Evolutionary conservation across 2,329 filamentous ascomycete genomes (phyloP).

Genomic region (Rutstroemia sp.): DNA sequence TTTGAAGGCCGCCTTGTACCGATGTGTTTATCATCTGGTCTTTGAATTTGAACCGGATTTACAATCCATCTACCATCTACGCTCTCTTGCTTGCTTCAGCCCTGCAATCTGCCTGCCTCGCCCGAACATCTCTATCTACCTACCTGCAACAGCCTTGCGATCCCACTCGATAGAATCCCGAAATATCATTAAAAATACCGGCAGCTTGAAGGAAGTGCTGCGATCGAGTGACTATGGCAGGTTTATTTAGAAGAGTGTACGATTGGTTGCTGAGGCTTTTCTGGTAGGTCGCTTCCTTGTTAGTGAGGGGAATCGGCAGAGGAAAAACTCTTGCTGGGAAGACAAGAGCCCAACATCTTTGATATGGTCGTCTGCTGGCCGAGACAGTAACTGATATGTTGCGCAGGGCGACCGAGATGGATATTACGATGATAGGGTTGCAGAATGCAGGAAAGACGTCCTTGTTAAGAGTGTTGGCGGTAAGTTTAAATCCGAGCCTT

Average conservation of each 20-base stretch:
- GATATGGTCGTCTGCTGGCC: neutral
- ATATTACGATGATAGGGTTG: slow-evolving; percentile 97
- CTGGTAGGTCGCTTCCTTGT: slow-evolving; percentile 58
- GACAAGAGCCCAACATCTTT: neutral
- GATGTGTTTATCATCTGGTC: neutral
- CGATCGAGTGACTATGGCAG: slow-evolving; percentile 60
- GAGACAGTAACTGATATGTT: neutral
- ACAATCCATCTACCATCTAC: slow-evolving; percentile 1
- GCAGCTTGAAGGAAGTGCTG: neutral
- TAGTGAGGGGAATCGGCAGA: neutral
- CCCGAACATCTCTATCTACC: neutral
- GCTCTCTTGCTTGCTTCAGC: neutral
- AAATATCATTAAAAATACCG: neutral
- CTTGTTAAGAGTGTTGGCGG: slow-evolving; percentile 84
- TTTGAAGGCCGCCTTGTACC: neutral
- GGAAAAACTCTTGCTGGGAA: neutral
- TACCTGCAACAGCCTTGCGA: slow-evolving; percentile 22
- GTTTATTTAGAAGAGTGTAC: slow-evolving; percentile 89
- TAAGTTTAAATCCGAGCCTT: slow-evolving; percentile 45
- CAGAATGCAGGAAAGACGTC: slow-evolving; percentile 99
- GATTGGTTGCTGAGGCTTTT: slow-evolving; percentile 98
- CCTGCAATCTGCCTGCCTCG: neutral
- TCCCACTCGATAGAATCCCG: slow-evolving; percentile 2
- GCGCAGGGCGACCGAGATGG: slow-evolving; percentile 93
- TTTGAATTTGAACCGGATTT: neutral